phyloP scores from a whole-genome alignment of 2,329 filamentous ascomycete genomes.

The Aspergillus ibericus region DNA sequence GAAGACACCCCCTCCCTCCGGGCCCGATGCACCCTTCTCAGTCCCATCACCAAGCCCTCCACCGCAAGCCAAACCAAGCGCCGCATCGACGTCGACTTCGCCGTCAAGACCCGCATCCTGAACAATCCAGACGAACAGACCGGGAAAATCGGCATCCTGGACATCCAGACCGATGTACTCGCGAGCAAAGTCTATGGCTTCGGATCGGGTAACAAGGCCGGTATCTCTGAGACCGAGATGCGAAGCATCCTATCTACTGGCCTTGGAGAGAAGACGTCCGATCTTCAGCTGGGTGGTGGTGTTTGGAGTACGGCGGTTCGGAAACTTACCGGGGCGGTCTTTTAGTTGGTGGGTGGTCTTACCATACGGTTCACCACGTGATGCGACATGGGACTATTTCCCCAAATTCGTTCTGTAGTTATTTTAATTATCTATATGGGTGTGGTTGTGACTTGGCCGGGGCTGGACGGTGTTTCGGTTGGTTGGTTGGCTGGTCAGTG shows the following conservation, averaged over 20 bases:
- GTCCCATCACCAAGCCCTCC: conserved; percentile 11
- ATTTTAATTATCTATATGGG: neutral
- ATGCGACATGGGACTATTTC: neutral
- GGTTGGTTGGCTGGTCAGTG: neutral
- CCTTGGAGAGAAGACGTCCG: conserved; percentile 19
- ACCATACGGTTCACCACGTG: too few relatives aligned
- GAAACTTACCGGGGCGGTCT: conserved; percentile 36
- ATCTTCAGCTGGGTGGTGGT: conserved; percentile 35
- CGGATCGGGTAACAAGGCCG: conserved; percentile 25
- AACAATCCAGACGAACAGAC: conserved; percentile 13
- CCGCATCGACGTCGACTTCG: conserved; percentile 44
- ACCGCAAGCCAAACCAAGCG: conserved; percentile 14
- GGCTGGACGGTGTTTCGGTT: neutral
- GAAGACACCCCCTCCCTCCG: conserved; percentile 30
- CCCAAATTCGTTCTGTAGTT: neutral
- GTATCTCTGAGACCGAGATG: conserved; percentile 39
- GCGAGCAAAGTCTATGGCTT: conserved; percentile 46
- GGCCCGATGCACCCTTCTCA: conserved; percentile 42
- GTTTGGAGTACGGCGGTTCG: conserved; percentile 43
- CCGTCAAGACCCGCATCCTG: conserved; percentile 32
- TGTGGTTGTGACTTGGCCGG: conserved; percentile 4
- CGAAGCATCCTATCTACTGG: conserved; percentile 34
- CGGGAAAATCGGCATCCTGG: conserved; percentile 28
- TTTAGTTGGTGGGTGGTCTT: conserved; percentile 21
- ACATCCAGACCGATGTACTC: conserved; percentile 40